These are phyloP conservation scores for Pythium sukuiense DNA, from an alignment of 352 stramenopile species.

Conservation along the genomic window DNA sequence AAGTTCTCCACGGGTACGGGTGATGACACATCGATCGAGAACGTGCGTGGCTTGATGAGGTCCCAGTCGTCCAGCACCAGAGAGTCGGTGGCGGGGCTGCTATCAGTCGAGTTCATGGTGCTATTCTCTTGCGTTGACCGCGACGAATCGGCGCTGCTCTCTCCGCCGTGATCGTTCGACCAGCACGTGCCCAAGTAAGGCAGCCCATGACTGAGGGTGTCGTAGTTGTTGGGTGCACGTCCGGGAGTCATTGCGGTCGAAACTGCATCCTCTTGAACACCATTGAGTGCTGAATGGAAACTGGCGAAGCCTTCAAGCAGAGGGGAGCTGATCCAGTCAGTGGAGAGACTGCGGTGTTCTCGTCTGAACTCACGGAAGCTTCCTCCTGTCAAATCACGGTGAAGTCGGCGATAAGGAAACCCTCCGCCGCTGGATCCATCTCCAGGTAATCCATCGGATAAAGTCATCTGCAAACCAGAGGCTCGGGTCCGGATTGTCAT, in stretches of 20 bases:
- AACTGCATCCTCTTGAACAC: constrained; percentile 7
- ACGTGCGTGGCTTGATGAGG: constrained; percentile 15
- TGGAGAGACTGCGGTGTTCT: constrained; percentile 20
- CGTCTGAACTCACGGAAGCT: constrained; percentile 20
- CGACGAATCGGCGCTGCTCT: constrained; percentile 11
- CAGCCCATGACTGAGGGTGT: constrained; percentile 17
- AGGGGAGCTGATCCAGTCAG: constrained; percentile 28
- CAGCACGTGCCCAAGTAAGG: constrained; percentile 27
- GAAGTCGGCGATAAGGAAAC: constrained; percentile 9
- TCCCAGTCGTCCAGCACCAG: constrained; percentile 26
- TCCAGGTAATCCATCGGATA: neutral
- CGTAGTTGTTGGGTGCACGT: neutral
- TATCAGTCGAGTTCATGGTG: constrained; percentile 10
- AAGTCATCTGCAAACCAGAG: neutral
- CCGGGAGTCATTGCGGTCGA: neutral
- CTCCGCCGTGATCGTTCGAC: constrained; percentile 21
- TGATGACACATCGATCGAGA: constrained; percentile 20
- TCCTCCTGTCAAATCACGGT: constrained; percentile 8
- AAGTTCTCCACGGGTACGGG: constrained; percentile 23
- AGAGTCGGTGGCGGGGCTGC: neutral
- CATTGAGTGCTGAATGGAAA: constrained; percentile 23
- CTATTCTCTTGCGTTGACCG: constrained; percentile 11
- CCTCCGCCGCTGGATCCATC: neutral
- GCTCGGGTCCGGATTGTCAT: constrained; percentile 7
- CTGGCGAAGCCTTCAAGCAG: constrained; percentile 25